Base-by-base conservation (phyloP, 2,329 filamentous ascomycete genomes). In the Verticillium longisporum region DNA sequence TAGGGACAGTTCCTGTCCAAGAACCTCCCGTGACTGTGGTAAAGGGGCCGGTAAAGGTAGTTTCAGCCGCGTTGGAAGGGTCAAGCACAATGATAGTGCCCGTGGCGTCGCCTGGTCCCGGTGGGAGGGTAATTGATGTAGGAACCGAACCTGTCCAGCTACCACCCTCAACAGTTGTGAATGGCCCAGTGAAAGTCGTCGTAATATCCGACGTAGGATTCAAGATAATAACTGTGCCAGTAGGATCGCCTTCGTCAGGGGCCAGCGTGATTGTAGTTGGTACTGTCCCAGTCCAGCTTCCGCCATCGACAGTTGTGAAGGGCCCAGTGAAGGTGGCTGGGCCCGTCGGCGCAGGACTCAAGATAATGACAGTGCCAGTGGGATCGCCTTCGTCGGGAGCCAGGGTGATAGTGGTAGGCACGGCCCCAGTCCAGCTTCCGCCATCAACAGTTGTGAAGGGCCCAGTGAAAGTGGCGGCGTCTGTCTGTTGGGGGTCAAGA, bases 391-490 rank as follows among this genome's bases (percentile, higher is more conserved):
- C 7, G 11, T 9, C 18, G 4, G 56, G 56, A 33, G 56, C 18
- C 13, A 58, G 4, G 3, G 34, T 41, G 11, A 58, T 15, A 34
- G 56, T 21, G 3, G 37, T 58, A 21, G 56, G 36, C 4, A 45
- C 56, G 4, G 38, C 31, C 9, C 56, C 56, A 7, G 56, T 58
- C 37, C 34, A 36, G 34, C 4, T 36, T 1, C 50, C 34, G 13
- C 34, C 56, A 21, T 54, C 59, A 14, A 64, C 10, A 2, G 63
- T 64, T 14, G 59, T 59, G 10, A 56, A 59, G 2, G 63, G 58
- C 6, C 55, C 59, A 21, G 61, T 56, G n/a, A 57, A 62, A 3
- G 56, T 53, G 56, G 59, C 6, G n/a, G 26, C 9, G 7, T 13
- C 26, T 15, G 33, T 11, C 10, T 21, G 18, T n/a, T 14, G n/a